These are phyloP conservation scores for Pseudotulostoma volvatum DNA, from an alignment of 495 filamentous ascomycete genomes.

Conservation along the genomic window DNA sequence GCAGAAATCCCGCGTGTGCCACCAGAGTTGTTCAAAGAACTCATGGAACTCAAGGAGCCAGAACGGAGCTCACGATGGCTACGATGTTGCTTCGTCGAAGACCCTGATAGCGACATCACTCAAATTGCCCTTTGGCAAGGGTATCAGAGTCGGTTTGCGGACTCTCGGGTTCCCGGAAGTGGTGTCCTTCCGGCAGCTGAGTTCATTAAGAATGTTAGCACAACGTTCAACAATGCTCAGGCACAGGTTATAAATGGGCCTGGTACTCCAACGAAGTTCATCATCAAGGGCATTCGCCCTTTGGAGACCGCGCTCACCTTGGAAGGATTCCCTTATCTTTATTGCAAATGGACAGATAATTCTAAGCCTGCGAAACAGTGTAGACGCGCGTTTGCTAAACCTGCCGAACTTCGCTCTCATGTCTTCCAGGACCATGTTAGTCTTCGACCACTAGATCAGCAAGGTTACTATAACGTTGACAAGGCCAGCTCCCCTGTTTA, in stretches of 20 bases:
- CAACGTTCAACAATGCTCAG: conserved; percentile 53
- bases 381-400: conserved; percentile 43
- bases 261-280: conserved; percentile 54
- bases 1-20: conserved; percentile 62
- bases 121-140: conserved; percentile 96
- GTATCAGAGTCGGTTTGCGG: conserved; percentile 69
- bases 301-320: conserved; percentile 58
- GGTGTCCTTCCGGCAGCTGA: conserved; percentile 72
- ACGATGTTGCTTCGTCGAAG: conserved; percentile 57
- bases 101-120: conserved; percentile 68
- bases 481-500: conserved; percentile 22
- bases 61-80: conserved; percentile 77
- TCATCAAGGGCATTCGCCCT: conserved; percentile 80
- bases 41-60: conserved; percentile 64
- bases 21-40: conserved; percentile 53
- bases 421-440: conserved; percentile 52
- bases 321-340: conserved; percentile 39
- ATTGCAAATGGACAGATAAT: conserved; percentile 38
- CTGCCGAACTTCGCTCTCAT: conserved; percentile 55
- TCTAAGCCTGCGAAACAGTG: conserved; percentile 30
- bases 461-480: conserved; percentile 32
- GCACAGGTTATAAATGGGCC: conserved; percentile 61
- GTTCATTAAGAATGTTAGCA: conserved; percentile 90
- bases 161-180: conserved; percentile 29
- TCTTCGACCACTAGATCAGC: conserved; percentile 33